Percentiles rank a stretch among this genome's conserved stretches.
These are phyloP conservation scores for Alternaria solani DNA, from an alignment of 2,329 filamentous ascomycete genomes.

Conservation along the genomic window DNA sequence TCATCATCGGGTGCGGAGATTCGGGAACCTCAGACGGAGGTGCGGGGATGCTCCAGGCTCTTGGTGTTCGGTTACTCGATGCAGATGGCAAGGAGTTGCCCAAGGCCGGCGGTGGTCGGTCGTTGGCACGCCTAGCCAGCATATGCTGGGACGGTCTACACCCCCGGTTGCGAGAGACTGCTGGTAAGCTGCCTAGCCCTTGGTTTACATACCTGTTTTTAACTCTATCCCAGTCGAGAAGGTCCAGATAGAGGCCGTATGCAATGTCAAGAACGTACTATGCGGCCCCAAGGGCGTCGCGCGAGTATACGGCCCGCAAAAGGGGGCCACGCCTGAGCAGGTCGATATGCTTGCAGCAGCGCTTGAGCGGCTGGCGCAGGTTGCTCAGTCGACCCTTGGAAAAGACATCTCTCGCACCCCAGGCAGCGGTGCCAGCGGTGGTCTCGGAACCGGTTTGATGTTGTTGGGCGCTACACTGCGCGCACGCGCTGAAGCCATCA, in stretches of 20 bases:
- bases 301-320: slow-evolving; percentile 61
- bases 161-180: slow-evolving; percentile 42
- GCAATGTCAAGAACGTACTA: slow-evolving; percentile 62
- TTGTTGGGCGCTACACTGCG: slow-evolving; percentile 58
- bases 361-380: slow-evolving; percentile 54
- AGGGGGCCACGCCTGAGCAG: slow-evolving; percentile 57
- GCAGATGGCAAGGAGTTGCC: slow-evolving; percentile 50
- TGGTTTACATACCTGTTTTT: neutral
- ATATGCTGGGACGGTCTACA: slow-evolving; percentile 55
- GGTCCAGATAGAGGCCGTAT: slow-evolving; percentile 59
- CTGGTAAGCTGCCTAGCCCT: slow-evolving; percentile 21
- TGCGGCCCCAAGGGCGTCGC: slow-evolving; percentile 61
- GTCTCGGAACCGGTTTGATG: slow-evolving; percentile 61
- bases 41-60: slow-evolving; percentile 63
- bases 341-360: slow-evolving; percentile 54
- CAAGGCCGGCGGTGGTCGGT: slow-evolving; percentile 53
- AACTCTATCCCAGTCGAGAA: slow-evolving; percentile 25
- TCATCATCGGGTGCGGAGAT: slow-evolving; percentile 63
- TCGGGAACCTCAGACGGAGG: slow-evolving; percentile 64
- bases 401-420: slow-evolving; percentile 52
- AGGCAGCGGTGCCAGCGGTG: slow-evolving; percentile 62
- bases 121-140: slow-evolving; percentile 48
- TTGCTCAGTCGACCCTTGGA: slow-evolving; percentile 47
- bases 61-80: slow-evolving; percentile 58
- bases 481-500: slow-evolving; percentile 60